A percentile compares a stretch with the other conserved stretches of the same genome.
Conservation (phyloP, 345 rosid genomes). For the Citropsis articulata region DNA sequence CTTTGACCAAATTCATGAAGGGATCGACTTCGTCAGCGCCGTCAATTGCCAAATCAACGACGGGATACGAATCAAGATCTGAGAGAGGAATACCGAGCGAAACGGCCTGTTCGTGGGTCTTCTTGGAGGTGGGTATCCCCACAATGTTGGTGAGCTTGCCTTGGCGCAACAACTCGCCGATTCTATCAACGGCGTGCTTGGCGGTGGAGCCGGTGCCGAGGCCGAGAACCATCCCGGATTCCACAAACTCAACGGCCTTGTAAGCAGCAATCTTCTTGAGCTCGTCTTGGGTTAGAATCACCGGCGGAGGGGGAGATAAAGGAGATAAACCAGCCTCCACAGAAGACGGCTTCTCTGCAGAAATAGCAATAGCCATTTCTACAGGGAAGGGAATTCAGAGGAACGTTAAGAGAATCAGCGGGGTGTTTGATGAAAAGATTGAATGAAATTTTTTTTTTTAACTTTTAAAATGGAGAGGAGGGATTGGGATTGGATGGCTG, state of each 20-base stretch:
- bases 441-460: no score
- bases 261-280: constrained; percentile 79
- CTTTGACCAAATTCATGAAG: constrained; percentile 75
- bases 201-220: constrained; percentile 99
- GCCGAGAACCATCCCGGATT: constrained; percentile 97
- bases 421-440: no score
- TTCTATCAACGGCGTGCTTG: constrained; percentile 85
- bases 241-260: constrained; percentile 88
- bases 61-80: constrained; percentile 69
- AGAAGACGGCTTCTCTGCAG: constrained; percentile 28
- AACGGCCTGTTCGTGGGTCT: constrained; percentile 70
- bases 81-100: constrained; percentile 81
- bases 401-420: no score
- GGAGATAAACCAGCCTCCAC: constrained; percentile 27
- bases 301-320: constrained; percentile 22
- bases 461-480: neutral
- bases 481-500: neutral
- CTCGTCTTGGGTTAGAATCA: constrained; percentile 61
- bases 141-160: constrained; percentile 66
- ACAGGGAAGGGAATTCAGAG: neutral
- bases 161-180: constrained; percentile 69
- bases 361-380: constrained; percentile 47
- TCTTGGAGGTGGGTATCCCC: constrained; percentile 86
- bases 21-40: constrained; percentile 98
- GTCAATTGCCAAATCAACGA: constrained; percentile 81